Evolutionary conservation across 2,329 filamentous ascomycete genomes (phyloP), one percentile per base, ranked within the genome.

Genomic region (Aspergillus thermomutatus): DNA sequence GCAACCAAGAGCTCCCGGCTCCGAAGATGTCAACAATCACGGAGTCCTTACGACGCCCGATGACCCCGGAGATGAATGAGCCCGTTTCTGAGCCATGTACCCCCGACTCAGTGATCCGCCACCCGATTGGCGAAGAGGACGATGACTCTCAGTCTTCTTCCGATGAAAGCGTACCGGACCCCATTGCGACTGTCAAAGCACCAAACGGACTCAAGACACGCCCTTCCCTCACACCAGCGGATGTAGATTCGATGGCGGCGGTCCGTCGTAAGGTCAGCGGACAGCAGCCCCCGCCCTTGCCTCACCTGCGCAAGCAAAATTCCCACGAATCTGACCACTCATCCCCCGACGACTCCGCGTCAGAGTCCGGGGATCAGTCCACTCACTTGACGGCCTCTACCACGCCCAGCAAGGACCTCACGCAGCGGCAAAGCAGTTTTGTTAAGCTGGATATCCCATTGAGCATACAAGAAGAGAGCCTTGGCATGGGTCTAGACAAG

Each of bases 41-140:
- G 4, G 67, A 75, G 40, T 73, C 73, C 10, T 67, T 78, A 26
- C 68, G 72, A 17, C 73, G 76, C n/a, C 73, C 76, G n/a, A 59
- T 62, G 3, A 77, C 75, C 2, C 74, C 74, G 4, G 41, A 89
- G 81, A 27, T 89, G 68, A 80, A 87, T 65, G 82, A 78, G 54
- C 80, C 82, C 1, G 77, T 84, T 1, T 74, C 75, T 2, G 87
- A 88, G 60, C 85, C 86, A 9, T 84, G 86, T 34, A 95, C 91
- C 7, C 92, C 93, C 14, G 90, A 92, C 50, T 97, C 93, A 6
- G 92, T 97, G 23, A 93, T 97, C 61, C 89, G 90, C 60, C 90
- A 92, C 67, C 85, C 87, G 2, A 73, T 90, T 49, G 75, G 79
- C 1, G 77, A 80, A 8, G 77, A 81, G 9, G 68, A 63, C 6